Percentiles rank a stretch among this genome's conserved stretches.
Evolutionary conservation across 2,329 filamentous ascomycete species (phyloP).

Genomic region (Monilinia laxa): DNA sequence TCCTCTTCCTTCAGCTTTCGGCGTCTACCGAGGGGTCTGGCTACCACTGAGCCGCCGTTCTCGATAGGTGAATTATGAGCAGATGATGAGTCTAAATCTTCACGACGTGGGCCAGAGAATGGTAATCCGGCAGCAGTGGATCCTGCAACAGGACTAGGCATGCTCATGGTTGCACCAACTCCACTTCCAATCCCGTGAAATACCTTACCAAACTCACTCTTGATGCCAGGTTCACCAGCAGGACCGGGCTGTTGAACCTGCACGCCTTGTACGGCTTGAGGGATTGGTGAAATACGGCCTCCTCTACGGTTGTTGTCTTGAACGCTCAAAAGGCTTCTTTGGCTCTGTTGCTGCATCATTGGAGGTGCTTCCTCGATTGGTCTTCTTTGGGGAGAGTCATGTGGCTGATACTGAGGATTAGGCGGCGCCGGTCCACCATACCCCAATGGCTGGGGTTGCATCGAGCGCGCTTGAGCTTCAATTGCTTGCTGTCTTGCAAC

Average conservation of each 20-base stretch:
- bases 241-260: slow-evolving; percentile 78
- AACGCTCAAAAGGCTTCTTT: slow-evolving; percentile 70
- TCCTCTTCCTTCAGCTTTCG: slow-evolving; percentile 76
- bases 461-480: slow-evolving; percentile 41
- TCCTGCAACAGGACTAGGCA: slow-evolving; percentile 51
- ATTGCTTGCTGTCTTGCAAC: slow-evolving; percentile 38
- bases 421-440: slow-evolving; percentile 43
- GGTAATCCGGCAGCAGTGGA: slow-evolving; percentile 50
- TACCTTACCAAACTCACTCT: slow-evolving; percentile 92
- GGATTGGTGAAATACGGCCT: slow-evolving; percentile 81
- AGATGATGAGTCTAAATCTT: slow-evolving; percentile 49
- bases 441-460: slow-evolving; percentile 35
- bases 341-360: slow-evolving; percentile 56
- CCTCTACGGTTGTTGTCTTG: slow-evolving; percentile 74
- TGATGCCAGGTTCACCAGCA: slow-evolving; percentile 81
- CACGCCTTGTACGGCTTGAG: slow-evolving; percentile 90
- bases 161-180: slow-evolving; percentile 53
- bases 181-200: slow-evolving; percentile 88
- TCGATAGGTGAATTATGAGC: slow-evolving; percentile 46
- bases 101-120: slow-evolving; percentile 53
- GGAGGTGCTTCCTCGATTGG: slow-evolving; percentile 50
- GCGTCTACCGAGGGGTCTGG: slow-evolving; percentile 45
- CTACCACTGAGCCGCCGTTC: slow-evolving; percentile 42
- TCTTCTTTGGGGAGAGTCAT: slow-evolving; percentile 47
- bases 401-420: slow-evolving; percentile 46